A percentile compares a stretch with the other conserved stretches of the same genome.
phyloP scores from a whole-genome alignment of 352 stramenopile species.

The Aphanomyces cochlioides region DNA sequence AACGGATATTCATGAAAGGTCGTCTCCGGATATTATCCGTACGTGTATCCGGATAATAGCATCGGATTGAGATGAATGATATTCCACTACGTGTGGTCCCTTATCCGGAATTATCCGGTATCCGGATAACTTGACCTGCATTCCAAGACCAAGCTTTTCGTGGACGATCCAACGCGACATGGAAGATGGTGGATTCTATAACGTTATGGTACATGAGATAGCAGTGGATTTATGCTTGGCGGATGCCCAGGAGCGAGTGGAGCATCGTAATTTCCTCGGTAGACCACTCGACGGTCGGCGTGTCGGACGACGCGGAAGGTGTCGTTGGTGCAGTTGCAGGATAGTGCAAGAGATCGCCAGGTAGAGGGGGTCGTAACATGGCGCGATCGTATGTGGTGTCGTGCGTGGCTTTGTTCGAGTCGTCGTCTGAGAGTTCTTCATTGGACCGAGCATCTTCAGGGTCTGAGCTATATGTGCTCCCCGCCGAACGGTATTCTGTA shows the following conservation, averaged over 20 bases:
- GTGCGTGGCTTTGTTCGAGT: background rate
- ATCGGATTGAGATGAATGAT: too few species aligned
- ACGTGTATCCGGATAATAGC: too few species aligned
- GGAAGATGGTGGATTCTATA: background rate
- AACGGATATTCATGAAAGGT: too few species aligned
- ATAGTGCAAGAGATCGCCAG: background rate
- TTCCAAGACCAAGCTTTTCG: too few species aligned
- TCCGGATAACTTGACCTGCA: too few species aligned
- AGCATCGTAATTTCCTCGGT: constrained; percentile 12
- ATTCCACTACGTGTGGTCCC: too few species aligned
- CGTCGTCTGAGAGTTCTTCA: constrained; percentile 1
- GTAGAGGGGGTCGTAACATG: background rate
- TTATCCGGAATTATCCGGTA: too few species aligned
- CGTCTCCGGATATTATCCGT: too few species aligned
- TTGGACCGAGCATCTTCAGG: background rate
- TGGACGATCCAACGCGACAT: too few species aligned
- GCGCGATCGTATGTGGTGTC: background rate
- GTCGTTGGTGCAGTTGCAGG: background rate
- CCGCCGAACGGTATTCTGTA: constrained; percentile 8
- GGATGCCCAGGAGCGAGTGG: constrained; percentile 14
- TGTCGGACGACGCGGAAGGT: background rate
- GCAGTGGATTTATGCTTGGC: too few species aligned
- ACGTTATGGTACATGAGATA: background rate
- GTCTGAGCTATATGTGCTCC: constrained; percentile 13
- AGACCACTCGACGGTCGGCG: background rate